Percentiles rank a stretch among this genome's conserved stretches.
Evolutionary conservation across 441 rosid species (phyloP).

Genomic region (Euphorbia celastroides): DNA sequence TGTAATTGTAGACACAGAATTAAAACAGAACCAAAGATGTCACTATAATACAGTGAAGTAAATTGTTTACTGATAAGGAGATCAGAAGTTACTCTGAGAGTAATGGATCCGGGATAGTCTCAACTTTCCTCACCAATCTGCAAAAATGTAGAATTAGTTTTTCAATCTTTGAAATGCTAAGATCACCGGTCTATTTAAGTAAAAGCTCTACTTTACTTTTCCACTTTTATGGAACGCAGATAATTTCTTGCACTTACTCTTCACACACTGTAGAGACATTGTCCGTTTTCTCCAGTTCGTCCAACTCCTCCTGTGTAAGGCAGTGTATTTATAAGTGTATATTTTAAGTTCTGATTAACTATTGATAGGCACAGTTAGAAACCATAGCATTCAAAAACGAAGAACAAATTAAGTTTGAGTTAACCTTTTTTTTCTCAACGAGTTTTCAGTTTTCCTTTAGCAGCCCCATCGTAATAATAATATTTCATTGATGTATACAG

Average conservation of each 20-base stretch:
- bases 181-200: not conserved
- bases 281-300: slow-evolving; percentile 47
- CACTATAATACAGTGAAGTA: slow-evolving; percentile 11
- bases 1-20: slow-evolving; percentile 24
- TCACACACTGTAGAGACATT: slow-evolving; percentile 47
- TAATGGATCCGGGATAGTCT: slow-evolving; percentile 54
- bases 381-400: not conserved
- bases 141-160: slow-evolving; percentile 7
- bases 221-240: not conserved
- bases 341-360: not conserved
- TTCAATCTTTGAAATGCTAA: slow-evolving; percentile 14
- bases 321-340: not conserved
- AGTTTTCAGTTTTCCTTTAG: not conserved
- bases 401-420: not conserved
- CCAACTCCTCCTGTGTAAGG: slow-evolving; percentile 60
- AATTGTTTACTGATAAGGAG: not conserved
- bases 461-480: not conserved
- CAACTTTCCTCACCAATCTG: slow-evolving; percentile 47
- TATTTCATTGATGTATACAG: not conserved
- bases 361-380: not conserved
- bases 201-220: not conserved
- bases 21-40: not conserved
- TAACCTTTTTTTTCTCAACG: not conserved
- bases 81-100: slow-evolving; percentile 53
- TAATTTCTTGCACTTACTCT: slow-evolving; percentile 47